Evolutionary conservation across 768 basidiomycete genomes (phyloP).

Genomic region (Serendipita sp.): DNA sequence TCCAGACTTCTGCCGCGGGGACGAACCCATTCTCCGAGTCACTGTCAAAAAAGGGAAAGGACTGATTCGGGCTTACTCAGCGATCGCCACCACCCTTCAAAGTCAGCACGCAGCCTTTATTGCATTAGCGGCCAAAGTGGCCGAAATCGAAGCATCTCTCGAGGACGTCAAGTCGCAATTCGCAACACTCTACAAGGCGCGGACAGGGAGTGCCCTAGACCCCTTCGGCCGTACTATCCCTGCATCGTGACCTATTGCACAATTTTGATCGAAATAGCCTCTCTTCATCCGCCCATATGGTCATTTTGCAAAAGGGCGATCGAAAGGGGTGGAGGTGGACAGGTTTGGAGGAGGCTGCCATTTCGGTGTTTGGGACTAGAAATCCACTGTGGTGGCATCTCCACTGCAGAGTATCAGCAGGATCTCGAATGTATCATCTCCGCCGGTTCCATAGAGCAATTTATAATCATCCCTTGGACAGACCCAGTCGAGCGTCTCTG

Average conservation of each 20-base stretch:
- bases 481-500: conserved; percentile 41
- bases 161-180: conserved; percentile 63
- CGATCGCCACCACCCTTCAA: conserved; percentile 59
- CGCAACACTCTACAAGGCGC: conserved; percentile 61
- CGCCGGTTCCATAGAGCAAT: conserved; percentile 41
- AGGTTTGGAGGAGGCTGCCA: too few species aligned
- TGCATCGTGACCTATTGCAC: neutral
- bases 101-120: conserved; percentile 68
- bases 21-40: neutral
- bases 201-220: conserved; percentile 70
- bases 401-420: conserved; percentile 24
- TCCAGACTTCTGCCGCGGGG: neutral
- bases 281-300: too few species aligned
- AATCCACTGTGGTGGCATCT: neutral
- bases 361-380: too few species aligned
- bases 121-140: conserved; percentile 60
- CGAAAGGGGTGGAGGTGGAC: too few species aligned
- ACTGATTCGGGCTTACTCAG: conserved; percentile 21
- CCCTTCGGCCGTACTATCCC: conserved; percentile 32
- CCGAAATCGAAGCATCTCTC: conserved; percentile 54
- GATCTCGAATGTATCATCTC: conserved; percentile 59
- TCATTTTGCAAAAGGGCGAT: too few species aligned
- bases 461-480: conserved; percentile 38
- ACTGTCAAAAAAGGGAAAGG: neutral
- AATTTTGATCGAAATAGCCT: neutral